Base-by-base conservation (phyloP, 208 protist species). In the Endotrypanum monterogeii region DNA sequence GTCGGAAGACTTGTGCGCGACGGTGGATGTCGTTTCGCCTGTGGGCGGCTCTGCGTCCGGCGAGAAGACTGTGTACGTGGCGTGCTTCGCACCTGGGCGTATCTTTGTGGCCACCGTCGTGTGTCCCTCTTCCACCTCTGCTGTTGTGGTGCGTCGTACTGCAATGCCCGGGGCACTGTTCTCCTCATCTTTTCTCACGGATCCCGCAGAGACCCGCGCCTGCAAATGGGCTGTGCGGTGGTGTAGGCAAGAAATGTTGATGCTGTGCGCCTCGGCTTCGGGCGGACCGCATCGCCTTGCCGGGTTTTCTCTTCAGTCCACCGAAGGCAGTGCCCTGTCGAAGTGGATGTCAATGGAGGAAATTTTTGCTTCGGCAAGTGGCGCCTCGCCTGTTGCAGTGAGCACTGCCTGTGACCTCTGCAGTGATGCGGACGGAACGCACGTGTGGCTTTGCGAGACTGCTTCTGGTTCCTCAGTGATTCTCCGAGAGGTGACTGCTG, bases 381-480 rank as follows among this genome's bases (percentile, higher is more conserved):
- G 69, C 23, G 83, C 80, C 1, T 48, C 52, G 14, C 44, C 25
- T 37, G 76, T 55, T 0, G 63, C 55, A 32, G 57, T 87, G 61
- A 28, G 5, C 18, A 28, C 25, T 7, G 58, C 75, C 18, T 51
- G 71, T 1, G 80, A 82, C 46, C 16, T 88, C 3, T 74, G 76
- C 57, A 77, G 83, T 66, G 76, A 81, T 58, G 48, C 54, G 41
- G 71, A 80, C 30, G 75, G 73, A 39, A 65, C 71, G 7, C 69
- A 72, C 32, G 66, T 86, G 57, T 90, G 80, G 83, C 51, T 79
- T 23, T 81, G 84, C 28, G 86, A 86, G 72, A 73, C 61, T 8
- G 65, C 73, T 30, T 81, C 83, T 8, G 74, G 73, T 1, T 61
- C 78, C 25, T 28, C 70, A 1, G 80, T 88, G 9, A 30, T 78